phyloP scores from a whole-genome alignment of 2,329 filamentous ascomycete species.

The Ophiostoma piceae region DNA sequence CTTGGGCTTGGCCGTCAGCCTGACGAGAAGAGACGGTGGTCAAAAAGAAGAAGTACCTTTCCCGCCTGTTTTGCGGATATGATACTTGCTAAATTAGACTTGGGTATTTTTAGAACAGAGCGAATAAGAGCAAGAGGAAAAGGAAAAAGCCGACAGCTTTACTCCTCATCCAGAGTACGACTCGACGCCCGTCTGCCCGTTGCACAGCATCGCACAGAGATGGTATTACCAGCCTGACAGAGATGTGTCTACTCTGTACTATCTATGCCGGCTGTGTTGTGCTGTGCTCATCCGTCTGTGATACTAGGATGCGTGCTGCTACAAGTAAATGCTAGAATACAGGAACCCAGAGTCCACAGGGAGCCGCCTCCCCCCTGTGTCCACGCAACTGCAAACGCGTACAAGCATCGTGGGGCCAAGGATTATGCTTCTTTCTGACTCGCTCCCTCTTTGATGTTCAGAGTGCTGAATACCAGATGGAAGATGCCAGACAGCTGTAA shows the following conservation, averaged over 20 bases:
- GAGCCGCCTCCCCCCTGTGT: constrained; percentile 1
- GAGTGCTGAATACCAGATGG: not conserved
- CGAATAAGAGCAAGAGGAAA: not conserved
- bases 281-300: not conserved
- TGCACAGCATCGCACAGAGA: not conserved
- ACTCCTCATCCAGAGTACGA: not conserved
- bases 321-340: not conserved
- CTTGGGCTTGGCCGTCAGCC: not conserved
- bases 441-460: not conserved
- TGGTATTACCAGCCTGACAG: not conserved
- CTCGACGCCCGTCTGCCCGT: not conserved
- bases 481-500: not conserved
- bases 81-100: not conserved
- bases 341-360: not conserved
- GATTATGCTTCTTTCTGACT: not conserved
- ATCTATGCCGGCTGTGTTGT: not conserved
- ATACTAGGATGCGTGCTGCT: not conserved
- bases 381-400: constrained; percentile 14
- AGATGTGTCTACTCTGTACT: too few species aligned
- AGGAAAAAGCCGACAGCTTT: not conserved
- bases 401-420: constrained; percentile 6
- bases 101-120: constrained; percentile 9
- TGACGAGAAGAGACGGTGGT: not conserved
- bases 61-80: not conserved
- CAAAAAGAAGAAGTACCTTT: not conserved